Evolutionary conservation across 805 yeast species (phyloP).

Genomic region (Saturnispora besseyi): DNA sequence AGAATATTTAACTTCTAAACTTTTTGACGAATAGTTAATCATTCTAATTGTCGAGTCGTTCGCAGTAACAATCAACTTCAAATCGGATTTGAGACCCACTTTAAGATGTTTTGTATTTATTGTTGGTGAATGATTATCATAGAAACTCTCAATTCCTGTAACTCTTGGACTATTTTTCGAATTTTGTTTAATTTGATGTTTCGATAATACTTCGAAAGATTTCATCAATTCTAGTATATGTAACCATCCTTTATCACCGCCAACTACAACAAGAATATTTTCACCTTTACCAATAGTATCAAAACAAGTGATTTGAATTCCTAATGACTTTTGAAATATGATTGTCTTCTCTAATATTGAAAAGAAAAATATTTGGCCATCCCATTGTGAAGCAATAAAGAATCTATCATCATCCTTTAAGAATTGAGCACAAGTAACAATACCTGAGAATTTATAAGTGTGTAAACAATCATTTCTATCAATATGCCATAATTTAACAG

Average conservation of each 20-base stretch:
- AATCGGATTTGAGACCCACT: conserved; percentile 9
- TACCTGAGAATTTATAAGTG: conserved; percentile 64
- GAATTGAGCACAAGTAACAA: conserved; percentile 71
- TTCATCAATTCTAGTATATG: conserved; percentile 50
- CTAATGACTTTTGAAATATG: conserved; percentile 48
- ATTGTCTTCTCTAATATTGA: conserved; percentile 67
- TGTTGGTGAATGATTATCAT: conserved; percentile 6
- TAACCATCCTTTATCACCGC: conserved; percentile 72
- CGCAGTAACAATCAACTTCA: conserved; percentile 50
- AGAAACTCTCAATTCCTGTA: conserved; percentile 60
- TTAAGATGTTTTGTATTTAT: conserved; percentile 16
- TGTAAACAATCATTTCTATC: conserved; percentile 55
- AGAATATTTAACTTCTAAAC: conserved; percentile 56
- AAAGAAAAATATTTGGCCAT: conserved; percentile 71
- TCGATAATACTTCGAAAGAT: conserved; percentile 34
- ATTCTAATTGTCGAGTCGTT: conserved; percentile 75
- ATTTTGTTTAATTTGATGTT: conserved; percentile 37
- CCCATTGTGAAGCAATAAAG: conserved; percentile 74
- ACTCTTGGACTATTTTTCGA: conserved; percentile 47
- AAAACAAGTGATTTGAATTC: conserved; percentile 62
- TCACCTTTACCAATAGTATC: conserved; percentile 48
- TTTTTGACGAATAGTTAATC: conserved; percentile 44
- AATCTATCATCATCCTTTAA: conserved; percentile 85
- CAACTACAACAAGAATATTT: conserved; percentile 40
- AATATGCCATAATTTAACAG: conserved; percentile 79